phyloP scores from a whole-genome alignment of 2,329 filamentous ascomycete species.

The Scortechinia acanthostroma region DNA sequence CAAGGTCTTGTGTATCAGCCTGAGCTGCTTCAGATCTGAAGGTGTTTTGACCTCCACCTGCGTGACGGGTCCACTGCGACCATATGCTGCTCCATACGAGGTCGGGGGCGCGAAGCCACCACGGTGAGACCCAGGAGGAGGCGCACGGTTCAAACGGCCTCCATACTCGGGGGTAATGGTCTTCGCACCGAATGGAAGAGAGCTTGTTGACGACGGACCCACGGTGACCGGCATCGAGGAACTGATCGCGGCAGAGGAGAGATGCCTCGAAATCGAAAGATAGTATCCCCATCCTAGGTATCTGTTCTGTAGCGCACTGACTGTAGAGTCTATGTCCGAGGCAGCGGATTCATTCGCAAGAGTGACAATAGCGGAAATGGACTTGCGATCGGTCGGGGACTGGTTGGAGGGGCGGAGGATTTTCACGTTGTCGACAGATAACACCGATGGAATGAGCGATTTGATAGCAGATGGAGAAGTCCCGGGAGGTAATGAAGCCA shows the following conservation, averaged over 20 bases:
- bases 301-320: slow-evolving; percentile 51
- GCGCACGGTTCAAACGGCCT: slow-evolving; percentile 30
- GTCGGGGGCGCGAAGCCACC: slow-evolving; percentile 49
- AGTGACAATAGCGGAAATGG: slow-evolving; percentile 53
- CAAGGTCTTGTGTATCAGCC: slow-evolving; percentile 60
- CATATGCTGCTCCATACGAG: slow-evolving; percentile 28
- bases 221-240: slow-evolving; percentile 24
- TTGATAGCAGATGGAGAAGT: slow-evolving; percentile 22
- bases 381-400: slow-evolving; percentile 36
- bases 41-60: slow-evolving; percentile 50
- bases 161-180: slow-evolving; percentile 25
- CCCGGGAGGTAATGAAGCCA: slow-evolving; percentile 23
- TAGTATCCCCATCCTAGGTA: slow-evolving; percentile 61
- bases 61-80: slow-evolving; percentile 17
- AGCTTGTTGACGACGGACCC: slow-evolving; percentile 17
- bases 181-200: slow-evolving; percentile 50
- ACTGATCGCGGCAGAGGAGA: slow-evolving; percentile 45
- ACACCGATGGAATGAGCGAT: slow-evolving; percentile 24
- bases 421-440: slow-evolving; percentile 46
- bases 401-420: slow-evolving; percentile 35
- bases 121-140: slow-evolving; percentile 35
- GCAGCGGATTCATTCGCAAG: slow-evolving; percentile 53
- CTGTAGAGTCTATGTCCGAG: slow-evolving; percentile 54
- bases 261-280: slow-evolving; percentile 51
- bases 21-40: slow-evolving; percentile 51